Percentiles rank a stretch among this genome's conserved stretches.
These are phyloP conservation scores for Hortaea sp. DNA, from an alignment of 2,329 filamentous ascomycete species.

Conservation along the genomic window DNA sequence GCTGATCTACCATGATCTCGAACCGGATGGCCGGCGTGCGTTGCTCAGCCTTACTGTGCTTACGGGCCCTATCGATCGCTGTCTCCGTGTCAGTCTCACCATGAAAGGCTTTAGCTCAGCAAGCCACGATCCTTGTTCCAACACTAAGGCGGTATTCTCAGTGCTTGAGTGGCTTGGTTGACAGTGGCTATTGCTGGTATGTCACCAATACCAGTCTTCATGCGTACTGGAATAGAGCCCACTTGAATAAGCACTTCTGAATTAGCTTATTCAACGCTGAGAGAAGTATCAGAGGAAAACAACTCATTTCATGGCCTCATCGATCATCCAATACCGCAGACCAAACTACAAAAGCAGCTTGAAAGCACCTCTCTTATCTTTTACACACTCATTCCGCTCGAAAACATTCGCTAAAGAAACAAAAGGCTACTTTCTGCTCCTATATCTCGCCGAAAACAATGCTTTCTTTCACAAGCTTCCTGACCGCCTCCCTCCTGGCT, in stretches of 20 bases:
- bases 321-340: no score
- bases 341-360: no score
- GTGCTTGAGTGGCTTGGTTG: not conserved
- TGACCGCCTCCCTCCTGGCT: conserved; percentile 7
- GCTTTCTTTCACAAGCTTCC: conserved; percentile 9
- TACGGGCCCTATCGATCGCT: not conserved
- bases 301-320: no score
- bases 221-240: not conserved
- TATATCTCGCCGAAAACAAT: conserved; percentile 5
- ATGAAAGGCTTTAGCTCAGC: not conserved
- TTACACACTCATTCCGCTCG: no score
- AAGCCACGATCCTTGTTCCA: not conserved
- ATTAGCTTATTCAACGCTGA: no score
- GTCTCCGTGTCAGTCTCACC: not conserved
- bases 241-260: not conserved
- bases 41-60: not conserved
- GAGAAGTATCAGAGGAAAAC: no score
- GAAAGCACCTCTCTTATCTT: no score
- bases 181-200: no score
- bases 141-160: not conserved
- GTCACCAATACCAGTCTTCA: not conserved
- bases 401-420: no score
- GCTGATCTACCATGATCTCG: not conserved
- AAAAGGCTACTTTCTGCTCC: no score
- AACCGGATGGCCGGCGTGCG: not conserved